These are phyloP conservation scores for Aspergillus japonicus DNA, from an alignment of 2,329 filamentous ascomycete genomes.

Conservation along the genomic window DNA sequence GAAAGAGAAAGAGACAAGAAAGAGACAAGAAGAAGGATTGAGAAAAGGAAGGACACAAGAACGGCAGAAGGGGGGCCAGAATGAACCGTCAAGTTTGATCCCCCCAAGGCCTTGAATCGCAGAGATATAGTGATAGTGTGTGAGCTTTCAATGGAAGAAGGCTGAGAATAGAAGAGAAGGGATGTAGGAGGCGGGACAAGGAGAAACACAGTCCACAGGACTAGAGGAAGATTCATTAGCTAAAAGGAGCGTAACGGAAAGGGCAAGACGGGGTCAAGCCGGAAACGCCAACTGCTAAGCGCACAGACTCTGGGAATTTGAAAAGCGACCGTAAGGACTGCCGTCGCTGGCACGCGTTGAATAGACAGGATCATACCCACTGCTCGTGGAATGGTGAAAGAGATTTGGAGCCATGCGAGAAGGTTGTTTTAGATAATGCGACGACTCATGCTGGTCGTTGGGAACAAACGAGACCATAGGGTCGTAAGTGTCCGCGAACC, in stretches of 20 bases:
- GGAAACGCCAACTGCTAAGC: conserved; percentile 28
- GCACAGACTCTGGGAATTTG: conserved; percentile 37
- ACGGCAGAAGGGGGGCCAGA: no score
- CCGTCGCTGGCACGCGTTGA: conserved; percentile 25
- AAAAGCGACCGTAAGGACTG: conserved; percentile 33
- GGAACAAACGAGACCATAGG: conserved; percentile 32
- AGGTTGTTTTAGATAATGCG: conserved; percentile 29
- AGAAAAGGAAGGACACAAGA: background rate
- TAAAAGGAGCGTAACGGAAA: conserved; percentile 20
- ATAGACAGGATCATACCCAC: conserved; percentile 34
- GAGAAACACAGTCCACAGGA: background rate
- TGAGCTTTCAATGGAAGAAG: background rate
- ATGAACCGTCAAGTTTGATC: background rate
- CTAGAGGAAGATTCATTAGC: background rate
- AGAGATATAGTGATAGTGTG: background rate
- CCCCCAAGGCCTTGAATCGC: background rate
- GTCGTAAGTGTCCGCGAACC: conserved; percentile 32
- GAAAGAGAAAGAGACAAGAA: background rate
- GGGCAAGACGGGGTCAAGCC: conserved; percentile 24
- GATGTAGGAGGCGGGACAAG: background rate
- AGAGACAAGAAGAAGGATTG: background rate
- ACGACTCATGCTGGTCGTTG: conserved; percentile 26
- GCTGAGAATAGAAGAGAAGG: background rate
- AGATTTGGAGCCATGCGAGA: conserved; percentile 23
- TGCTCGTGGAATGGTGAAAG: conserved; percentile 25